Evolutionary conservation across 495 filamentous ascomycete genomes (phyloP), one percentile per base, ranked within the genome.

Genomic region (Platismatia glauca): DNA sequence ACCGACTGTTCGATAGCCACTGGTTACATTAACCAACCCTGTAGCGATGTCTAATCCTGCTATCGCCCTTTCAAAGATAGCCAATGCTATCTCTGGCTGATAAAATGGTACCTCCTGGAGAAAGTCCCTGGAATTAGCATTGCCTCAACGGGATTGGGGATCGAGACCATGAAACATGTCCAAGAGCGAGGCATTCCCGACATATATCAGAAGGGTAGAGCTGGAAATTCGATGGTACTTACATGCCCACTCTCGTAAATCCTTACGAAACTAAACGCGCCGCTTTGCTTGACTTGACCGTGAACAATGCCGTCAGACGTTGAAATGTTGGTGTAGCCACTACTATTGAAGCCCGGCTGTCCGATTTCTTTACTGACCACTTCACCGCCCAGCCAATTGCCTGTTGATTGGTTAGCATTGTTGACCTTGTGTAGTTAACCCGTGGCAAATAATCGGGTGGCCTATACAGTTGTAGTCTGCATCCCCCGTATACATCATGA

Each of bases 401-500:
- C 65, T 63, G 11, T 35, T 22, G 0, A 44, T 56, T 9, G 27
- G 22, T 61, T 24, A 58, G 41, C 55, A 57, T 34, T 58, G 55
- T 39, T 57, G 34, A 24, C 15, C 22, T 57, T 35, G 33, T 13
- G 27, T 5, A 18, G 4, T 0, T 1, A 33, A 11, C 4, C 16
- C 18, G 27, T 44, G 18, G 12, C 37, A 18, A 31, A 18, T 4
- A 11, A n/a, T 35, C 3, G n/a, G 8, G n/a, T 22, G 20, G 15
- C 27, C 20, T 48, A 66, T 82, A 67, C 83, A 84, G n/a, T 76
- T 75, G 57, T 82, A 86, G 61, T 86, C 83, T 16, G 77, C 73
- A 72, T 83, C 82, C 18, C 84, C 88, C 64, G 89, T 89, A 44
- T 89, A 76, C 9, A 91, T 77, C 16, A 84, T 82, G 5, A 92